Conservation (phyloP, 2,329 filamentous ascomycete genomes). For the Alternaria triticimaculans region DNA sequence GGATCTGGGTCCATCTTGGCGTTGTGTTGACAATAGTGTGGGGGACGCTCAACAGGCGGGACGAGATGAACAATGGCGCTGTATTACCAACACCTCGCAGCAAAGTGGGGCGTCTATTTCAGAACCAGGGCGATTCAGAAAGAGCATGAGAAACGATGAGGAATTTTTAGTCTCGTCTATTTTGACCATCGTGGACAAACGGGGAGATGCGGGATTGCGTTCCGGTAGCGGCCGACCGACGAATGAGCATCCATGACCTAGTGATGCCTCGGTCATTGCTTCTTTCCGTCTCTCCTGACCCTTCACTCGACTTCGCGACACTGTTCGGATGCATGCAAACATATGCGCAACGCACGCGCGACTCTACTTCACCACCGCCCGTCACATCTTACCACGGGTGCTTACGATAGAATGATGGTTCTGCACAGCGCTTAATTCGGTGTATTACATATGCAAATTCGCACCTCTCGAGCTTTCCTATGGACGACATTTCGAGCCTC, state of each 20-base stretch:
- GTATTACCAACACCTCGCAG: background rate
- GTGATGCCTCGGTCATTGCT: slow-evolving; percentile 12
- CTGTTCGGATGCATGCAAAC: background rate
- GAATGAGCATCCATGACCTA: slow-evolving; percentile 15
- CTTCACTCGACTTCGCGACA: background rate
- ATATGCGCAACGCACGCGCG: background rate
- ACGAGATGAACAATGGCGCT: background rate
- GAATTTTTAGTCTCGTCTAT: background rate
- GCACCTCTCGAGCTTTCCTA: background rate
- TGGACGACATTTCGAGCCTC: background rate
- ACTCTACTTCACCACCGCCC: background rate
- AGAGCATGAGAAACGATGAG: background rate
- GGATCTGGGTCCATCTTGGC: slow-evolving; percentile 28
- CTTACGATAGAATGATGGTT: too few relatives aligned
- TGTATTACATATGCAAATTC: too few relatives aligned
- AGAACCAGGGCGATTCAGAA: background rate
- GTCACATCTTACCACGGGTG: background rate
- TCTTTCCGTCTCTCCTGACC: slow-evolving; percentile 4
- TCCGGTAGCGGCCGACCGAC: slow-evolving; percentile 21
- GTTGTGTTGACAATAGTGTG: background rate
- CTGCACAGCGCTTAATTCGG: too few relatives aligned
- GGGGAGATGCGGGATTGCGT: slow-evolving; percentile 17
- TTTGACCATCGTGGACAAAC: slow-evolving; percentile 2
- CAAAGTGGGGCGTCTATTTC: background rate
- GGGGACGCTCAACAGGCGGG: background rate